These are phyloP conservation scores for Atkinsonella hypoxylon DNA, from an alignment of 2,329 filamentous ascomycete species.

Conservation along the genomic window DNA sequence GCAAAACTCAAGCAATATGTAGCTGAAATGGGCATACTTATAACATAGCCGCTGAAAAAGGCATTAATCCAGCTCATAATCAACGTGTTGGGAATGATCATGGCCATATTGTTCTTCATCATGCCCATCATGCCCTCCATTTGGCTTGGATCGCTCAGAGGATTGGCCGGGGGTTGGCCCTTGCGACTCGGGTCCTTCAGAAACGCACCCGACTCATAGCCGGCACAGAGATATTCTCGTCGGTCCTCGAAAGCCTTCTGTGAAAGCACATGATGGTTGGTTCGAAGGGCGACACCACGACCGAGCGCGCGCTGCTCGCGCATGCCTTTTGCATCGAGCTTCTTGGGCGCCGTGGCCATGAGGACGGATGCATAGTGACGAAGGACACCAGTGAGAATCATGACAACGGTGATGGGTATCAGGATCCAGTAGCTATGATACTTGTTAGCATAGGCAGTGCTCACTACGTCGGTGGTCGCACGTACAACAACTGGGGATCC, in stretches of 20 bases:
- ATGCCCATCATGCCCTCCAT: constrained; percentile 99
- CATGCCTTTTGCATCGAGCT: constrained; percentile 59
- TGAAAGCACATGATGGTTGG: constrained; percentile 70
- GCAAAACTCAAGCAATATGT: not conserved
- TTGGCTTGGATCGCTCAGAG: constrained; percentile 84
- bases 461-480: constrained; percentile 5
- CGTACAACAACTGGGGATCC: constrained; percentile 96
- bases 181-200: constrained; percentile 79
- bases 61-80: constrained; percentile 99
- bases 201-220: constrained; percentile 76
- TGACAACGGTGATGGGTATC: constrained; percentile 92
- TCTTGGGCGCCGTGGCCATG: constrained; percentile 76
- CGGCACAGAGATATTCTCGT: constrained; percentile 67
- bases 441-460: not conserved
- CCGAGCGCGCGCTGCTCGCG: constrained; percentile 79
- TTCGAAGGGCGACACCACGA: constrained; percentile 73
- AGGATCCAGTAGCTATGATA: constrained; percentile 88
- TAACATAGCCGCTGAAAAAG: constrained; percentile 96
- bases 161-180: constrained; percentile 82
- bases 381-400: constrained; percentile 91
- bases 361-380: constrained; percentile 95
- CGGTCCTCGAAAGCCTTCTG: constrained; percentile 65
- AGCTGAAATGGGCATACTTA: constrained; percentile 47
- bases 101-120: constrained; percentile 99
- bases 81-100: constrained; percentile 97